phyloP scores from a whole-genome alignment of 495 filamentous ascomycete genomes.

The Apodospora peruviana region DNA sequence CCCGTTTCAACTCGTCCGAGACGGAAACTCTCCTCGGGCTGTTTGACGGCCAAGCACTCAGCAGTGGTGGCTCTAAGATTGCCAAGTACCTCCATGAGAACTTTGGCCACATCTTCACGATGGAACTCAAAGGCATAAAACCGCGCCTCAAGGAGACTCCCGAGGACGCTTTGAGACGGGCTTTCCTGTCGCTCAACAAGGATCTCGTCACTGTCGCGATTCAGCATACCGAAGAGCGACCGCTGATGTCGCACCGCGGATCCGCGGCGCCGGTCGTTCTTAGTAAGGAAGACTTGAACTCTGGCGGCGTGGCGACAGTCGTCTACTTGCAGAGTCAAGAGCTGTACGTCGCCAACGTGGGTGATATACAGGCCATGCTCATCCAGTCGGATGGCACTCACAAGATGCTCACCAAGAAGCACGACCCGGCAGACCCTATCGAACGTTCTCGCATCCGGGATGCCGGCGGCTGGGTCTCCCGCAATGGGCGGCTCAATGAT shows the following conservation, averaged over 20 bases:
- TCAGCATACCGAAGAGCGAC: slow-evolving; percentile 69
- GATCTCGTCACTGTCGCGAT: slow-evolving; percentile 85
- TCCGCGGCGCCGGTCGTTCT: slow-evolving; percentile 64
- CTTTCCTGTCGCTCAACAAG: slow-evolving; percentile 88
- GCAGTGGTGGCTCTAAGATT: slow-evolving; percentile 84
- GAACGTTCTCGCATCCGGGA: slow-evolving; percentile 89
- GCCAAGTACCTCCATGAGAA: slow-evolving; percentile 96
- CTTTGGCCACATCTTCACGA: slow-evolving; percentile 74
- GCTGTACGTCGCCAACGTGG: slow-evolving; percentile 90
- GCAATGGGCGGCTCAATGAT: slow-evolving; percentile 91
- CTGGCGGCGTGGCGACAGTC: slow-evolving; percentile 88
- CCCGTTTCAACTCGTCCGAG: slow-evolving; percentile 84
- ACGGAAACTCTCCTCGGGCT: slow-evolving; percentile 86
- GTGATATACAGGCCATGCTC: slow-evolving; percentile 89
- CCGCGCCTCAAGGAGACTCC: slow-evolving; percentile 58
- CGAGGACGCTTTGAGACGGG: slow-evolving; percentile 73
- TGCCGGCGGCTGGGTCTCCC: slow-evolving; percentile 90
- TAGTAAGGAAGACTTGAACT: slow-evolving; percentile 78
- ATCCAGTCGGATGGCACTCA: slow-evolving; percentile 80
- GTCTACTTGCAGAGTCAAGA: slow-evolving; percentile 84
- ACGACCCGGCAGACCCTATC: slow-evolving; percentile 78
- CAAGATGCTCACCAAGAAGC: slow-evolving; percentile 77
- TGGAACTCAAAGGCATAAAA: slow-evolving; percentile 70
- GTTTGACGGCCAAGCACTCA: slow-evolving; percentile 86
- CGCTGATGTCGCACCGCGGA: slow-evolving; percentile 58